Percentiles rank a stretch among this genome's conserved stretches.
Evolutionary conservation across 2,329 filamentous ascomycete species (phyloP).

Genomic region (Diaporthe sp.): DNA sequence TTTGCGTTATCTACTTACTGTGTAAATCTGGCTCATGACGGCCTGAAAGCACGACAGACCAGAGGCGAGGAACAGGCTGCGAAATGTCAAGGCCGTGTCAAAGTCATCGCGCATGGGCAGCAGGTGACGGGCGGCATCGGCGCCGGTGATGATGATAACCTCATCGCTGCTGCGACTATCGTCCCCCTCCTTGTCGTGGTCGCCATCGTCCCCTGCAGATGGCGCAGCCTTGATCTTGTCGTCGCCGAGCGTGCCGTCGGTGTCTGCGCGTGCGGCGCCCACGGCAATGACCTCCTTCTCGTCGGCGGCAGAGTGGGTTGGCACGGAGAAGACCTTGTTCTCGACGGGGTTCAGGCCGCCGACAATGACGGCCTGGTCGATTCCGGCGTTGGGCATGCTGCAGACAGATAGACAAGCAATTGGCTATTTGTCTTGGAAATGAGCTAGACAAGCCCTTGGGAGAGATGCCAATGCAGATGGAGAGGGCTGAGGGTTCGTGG

Average conservation of each 20-base stretch:
- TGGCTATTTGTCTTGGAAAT: conserved; percentile 1
- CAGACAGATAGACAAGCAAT: conserved; percentile 1
- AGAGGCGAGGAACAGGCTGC: conserved; percentile 64
- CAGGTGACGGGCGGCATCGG: conserved; percentile 63
- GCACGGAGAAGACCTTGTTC: conserved; percentile 48
- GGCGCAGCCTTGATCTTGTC: conserved; percentile 44
- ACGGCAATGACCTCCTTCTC: conserved; percentile 47
- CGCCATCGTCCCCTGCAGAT: conserved; percentile 41
- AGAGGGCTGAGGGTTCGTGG: neutral
- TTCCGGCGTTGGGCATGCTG: conserved; percentile 29
- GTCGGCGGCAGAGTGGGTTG: conserved; percentile 48
- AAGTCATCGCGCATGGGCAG: conserved; percentile 64
- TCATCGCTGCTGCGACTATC: conserved; percentile 49
- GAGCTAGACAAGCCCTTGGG: conserved; percentile 16
- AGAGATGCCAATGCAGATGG: conserved; percentile 3
- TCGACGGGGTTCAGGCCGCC: conserved; percentile 48
- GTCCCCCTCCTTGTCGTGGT: conserved; percentile 48
- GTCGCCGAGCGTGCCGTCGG: neutral
- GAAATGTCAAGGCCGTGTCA: conserved; percentile 66
- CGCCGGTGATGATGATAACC: conserved; percentile 64
- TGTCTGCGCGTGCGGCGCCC: conserved; percentile 40
- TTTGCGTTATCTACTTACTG: conserved; percentile 52
- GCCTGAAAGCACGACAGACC: conserved; percentile 66
- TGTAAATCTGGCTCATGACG: conserved; percentile 69
- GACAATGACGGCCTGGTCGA: conserved; percentile 45